phyloP scores from a whole-genome alignment of 2,329 filamentous ascomycete genomes.

The Alternaria triticimaculans region DNA sequence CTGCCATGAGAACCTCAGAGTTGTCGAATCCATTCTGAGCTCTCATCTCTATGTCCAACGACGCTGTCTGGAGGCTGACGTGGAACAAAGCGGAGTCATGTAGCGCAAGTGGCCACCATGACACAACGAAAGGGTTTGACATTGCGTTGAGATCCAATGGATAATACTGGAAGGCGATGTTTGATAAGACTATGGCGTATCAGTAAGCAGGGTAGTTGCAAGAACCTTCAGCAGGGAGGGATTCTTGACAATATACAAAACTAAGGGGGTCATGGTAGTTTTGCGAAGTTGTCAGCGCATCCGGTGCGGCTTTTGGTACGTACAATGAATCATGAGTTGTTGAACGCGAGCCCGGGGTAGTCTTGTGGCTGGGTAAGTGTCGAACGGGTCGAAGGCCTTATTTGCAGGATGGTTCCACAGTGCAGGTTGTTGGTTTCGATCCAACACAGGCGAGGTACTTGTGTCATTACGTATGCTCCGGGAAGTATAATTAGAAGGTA shows the following conservation, averaged over 20 bases:
- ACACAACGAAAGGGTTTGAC: slow-evolving; percentile 65
- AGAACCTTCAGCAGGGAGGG: background rate
- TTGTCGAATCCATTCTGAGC: slow-evolving; percentile 61
- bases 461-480: background rate
- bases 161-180: slow-evolving; percentile 67
- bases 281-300: background rate
- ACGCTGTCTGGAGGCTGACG: slow-evolving; percentile 66
- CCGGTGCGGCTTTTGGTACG: slow-evolving; percentile 21
- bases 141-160: slow-evolving; percentile 60
- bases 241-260: background rate
- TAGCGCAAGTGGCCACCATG: slow-evolving; percentile 66
- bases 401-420: slow-evolving; percentile 10
- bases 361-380: slow-evolving; percentile 62
- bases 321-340: slow-evolving; percentile 64
- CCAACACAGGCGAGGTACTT: background rate
- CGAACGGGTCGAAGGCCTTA: slow-evolving; percentile 61
- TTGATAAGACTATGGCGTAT: slow-evolving; percentile 58
- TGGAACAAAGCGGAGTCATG: slow-evolving; percentile 65
- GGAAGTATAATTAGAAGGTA: slow-evolving; percentile 12
- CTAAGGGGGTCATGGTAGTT: background rate
- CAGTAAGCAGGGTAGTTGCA: background rate
- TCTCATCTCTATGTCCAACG: slow-evolving; percentile 60
- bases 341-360: slow-evolving; percentile 61
- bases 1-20: slow-evolving; percentile 64
- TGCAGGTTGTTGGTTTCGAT: background rate